These are phyloP conservation scores for Coemansia sp. DNA, from an alignment of 192 early-diverging fungal genomes.

Conservation along the genomic window DNA sequence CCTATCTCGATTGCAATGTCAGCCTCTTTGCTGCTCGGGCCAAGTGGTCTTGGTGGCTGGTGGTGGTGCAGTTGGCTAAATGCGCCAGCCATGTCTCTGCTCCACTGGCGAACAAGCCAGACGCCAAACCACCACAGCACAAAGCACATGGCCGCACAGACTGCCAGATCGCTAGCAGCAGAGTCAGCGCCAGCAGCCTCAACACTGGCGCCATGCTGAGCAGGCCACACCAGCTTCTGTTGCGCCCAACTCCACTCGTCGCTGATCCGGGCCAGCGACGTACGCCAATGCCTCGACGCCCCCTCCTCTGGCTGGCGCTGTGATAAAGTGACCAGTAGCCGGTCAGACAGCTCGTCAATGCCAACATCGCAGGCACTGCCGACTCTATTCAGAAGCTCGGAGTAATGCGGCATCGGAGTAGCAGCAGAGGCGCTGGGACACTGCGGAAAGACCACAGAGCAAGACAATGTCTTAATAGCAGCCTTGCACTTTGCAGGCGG, in stretches of 20 bases:
- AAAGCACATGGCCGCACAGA: conserved; percentile 15
- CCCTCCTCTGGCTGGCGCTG: neutral
- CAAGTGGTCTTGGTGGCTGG: neutral
- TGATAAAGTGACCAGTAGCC: conserved; percentile 10
- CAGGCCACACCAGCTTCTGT: neutral
- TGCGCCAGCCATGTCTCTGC: conserved; percentile 1
- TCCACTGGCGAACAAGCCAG: conserved; percentile 29
- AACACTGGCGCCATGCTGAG: neutral
- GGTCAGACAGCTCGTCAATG: conserved; percentile 23
- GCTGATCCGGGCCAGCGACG: neutral
- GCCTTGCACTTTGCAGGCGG: conserved; percentile 9
- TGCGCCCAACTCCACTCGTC: neutral
- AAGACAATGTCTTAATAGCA: conserved; percentile 25
- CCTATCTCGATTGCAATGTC: neutral
- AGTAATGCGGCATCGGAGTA: conserved; percentile 18
- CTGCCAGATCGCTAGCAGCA: neutral
- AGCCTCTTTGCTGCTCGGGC: neutral
- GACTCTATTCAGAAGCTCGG: conserved; percentile 27
- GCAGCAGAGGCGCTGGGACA: neutral
- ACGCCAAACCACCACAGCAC: conserved; percentile 25
- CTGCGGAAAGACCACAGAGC: conserved; percentile 27
- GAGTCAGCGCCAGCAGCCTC: neutral
- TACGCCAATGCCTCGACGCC: neutral
- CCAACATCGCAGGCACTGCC: conserved; percentile 18
- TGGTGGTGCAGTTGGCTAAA: neutral